These are phyloP conservation scores for Taxillus chinensis DNA, from an alignment of 164 flowering plant genomes.

Conservation along the genomic window DNA sequence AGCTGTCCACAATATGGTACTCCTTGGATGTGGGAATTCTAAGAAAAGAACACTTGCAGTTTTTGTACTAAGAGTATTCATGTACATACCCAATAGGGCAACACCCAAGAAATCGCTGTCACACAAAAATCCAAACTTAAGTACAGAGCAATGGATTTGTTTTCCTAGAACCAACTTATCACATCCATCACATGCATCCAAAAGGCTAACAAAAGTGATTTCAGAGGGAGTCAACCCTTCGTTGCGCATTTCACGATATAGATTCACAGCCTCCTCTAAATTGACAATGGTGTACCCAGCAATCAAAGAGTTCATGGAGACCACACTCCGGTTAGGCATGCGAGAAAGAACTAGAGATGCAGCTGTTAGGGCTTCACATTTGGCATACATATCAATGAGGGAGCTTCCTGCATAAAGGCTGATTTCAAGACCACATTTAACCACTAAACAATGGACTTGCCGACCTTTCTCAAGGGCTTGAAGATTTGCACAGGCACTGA, in stretches of 20 bases:
- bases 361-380: conserved; percentile 48
- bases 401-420: conserved; percentile 72
- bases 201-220: conserved; percentile 62
- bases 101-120: conserved; percentile 46
- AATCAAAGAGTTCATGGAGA: conserved; percentile 68
- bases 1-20: conserved; percentile 66
- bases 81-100: conserved; percentile 68
- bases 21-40: conserved; percentile 48
- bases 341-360: conserved; percentile 33
- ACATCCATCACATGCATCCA: conserved; percentile 46
- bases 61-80: conserved; percentile 26
- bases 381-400: conserved; percentile 80
- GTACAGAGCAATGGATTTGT: conserved; percentile 52
- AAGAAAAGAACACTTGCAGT: conserved; percentile 54
- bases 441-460: conserved; percentile 52
- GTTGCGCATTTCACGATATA: conserved; percentile 38
- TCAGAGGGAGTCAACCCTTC: conserved; percentile 56
- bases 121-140: conserved; percentile 42
- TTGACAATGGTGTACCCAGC: conserved; percentile 48
- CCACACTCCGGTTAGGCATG: conserved; percentile 57
- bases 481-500: conserved; percentile 70
- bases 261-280: conserved; percentile 37
- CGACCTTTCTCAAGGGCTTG: conserved; percentile 41
- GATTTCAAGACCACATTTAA: conserved; percentile 55
- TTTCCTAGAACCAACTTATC: conserved; percentile 34